Evolutionary conservation across 768 basidiomycete genomes (phyloP).

Genomic region (Suillus weaverae): DNA sequence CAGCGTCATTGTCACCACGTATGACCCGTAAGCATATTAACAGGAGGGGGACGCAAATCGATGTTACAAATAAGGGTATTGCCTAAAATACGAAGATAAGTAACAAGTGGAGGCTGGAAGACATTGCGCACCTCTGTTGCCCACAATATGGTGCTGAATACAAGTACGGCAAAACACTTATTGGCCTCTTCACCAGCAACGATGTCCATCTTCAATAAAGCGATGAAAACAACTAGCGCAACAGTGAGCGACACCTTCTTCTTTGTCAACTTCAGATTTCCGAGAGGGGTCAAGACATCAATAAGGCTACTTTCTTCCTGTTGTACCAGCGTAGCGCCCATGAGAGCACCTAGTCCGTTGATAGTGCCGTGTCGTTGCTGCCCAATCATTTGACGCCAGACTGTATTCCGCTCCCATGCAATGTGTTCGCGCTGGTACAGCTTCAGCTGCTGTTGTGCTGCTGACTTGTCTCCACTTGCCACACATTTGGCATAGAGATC

Average conservation of each 20-base stretch:
- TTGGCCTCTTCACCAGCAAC: constrained; percentile 73
- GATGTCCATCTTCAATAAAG: constrained; percentile 58
- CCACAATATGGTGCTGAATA: constrained; percentile 93
- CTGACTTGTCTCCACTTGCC: constrained; percentile 61
- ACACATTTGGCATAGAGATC: constrained; percentile 86
- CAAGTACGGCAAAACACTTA: constrained; percentile 85
- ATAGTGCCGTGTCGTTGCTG: constrained; percentile 63
- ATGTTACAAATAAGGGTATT: constrained; percentile 97
- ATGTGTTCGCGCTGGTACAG: constrained; percentile 90
- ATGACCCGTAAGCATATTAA: constrained; percentile 85
- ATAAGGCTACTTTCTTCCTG: constrained; percentile 38
- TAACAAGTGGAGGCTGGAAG: background rate
- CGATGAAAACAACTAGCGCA: constrained; percentile 57
- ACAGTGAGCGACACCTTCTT: constrained; percentile 58
- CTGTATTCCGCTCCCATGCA: constrained; percentile 96
- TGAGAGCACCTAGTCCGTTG: constrained; percentile 33
- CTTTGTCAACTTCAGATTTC: constrained; percentile 62
- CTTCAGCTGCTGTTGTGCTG: constrained; percentile 80
- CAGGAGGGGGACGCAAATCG: constrained; percentile 83
- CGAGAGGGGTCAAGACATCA: constrained; percentile 62
- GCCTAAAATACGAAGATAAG: constrained; percentile 51
- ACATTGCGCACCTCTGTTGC: constrained; percentile 80
- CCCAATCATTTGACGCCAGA: constrained; percentile 95
- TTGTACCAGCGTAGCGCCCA: constrained; percentile 49
- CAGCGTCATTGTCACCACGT: constrained; percentile 50